phyloP scores from a whole-genome alignment of 495 filamentous ascomycete genomes.

The Hypomontagnella monticulosa region DNA sequence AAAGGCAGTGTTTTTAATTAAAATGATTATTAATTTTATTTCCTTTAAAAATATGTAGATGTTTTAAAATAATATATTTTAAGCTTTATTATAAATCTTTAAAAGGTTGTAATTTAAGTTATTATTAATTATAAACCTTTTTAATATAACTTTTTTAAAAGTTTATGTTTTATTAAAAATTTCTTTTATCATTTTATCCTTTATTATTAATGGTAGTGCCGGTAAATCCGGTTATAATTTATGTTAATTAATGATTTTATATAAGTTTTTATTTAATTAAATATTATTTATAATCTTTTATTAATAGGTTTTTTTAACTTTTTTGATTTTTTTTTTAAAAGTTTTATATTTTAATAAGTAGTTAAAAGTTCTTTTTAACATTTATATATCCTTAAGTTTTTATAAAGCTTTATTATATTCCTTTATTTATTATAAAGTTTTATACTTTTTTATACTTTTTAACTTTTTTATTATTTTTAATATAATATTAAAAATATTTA shows the following conservation, averaged over 20 bases:
- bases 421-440: too few species aligned
- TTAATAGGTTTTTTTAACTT: slow-evolving; percentile 2
- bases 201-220: neutral
- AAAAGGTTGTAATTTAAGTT: neutral
- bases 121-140: neutral
- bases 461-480: too few species aligned
- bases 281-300: neutral
- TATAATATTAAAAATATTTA: too few species aligned
- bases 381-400: neutral
- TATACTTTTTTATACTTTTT: too few species aligned
- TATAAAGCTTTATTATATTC: neutral
- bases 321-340: neutral
- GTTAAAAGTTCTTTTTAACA: neutral
- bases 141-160: neutral
- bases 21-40: neutral
- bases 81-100: neutral
- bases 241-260: neutral
- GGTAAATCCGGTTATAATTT: neutral
- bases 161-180: neutral
- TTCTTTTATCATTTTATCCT: neutral
- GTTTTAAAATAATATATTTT: neutral
- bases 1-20: neutral
- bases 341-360: neutral
- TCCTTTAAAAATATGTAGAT: neutral
- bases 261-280: neutral